These are phyloP conservation scores for Nelumbo lutea DNA, from an alignment of 164 flowering plant species.

Conservation along the genomic window DNA sequence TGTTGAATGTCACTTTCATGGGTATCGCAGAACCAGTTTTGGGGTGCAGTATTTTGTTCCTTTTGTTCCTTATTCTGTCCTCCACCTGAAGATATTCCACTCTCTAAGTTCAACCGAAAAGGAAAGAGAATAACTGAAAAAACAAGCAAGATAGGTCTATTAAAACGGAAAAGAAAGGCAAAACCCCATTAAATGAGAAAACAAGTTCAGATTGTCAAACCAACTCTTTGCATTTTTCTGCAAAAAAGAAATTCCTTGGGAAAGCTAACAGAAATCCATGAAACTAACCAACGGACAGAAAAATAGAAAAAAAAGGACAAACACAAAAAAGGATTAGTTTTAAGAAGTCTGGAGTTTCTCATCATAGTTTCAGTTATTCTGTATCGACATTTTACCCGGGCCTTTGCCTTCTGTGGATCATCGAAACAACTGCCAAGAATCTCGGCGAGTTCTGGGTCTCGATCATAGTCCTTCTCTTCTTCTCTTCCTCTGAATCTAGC, in stretches of 20 bases:
- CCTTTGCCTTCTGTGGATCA: conserved; percentile 63
- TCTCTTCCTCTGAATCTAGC: conserved; percentile 30
- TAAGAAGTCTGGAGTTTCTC: background rate
- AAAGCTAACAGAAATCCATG: background rate
- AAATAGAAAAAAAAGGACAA: background rate
- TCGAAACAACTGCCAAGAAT: conserved; percentile 64
- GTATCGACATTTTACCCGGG: conserved; percentile 31
- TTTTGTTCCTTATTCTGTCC: conserved; percentile 76
- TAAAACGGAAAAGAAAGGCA: background rate
- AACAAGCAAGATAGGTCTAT: background rate
- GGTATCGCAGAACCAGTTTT: conserved; percentile 79
- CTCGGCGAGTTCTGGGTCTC: conserved; percentile 83
- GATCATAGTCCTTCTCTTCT: conserved; percentile 59
- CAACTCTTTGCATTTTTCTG: background rate
- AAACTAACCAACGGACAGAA: background rate
- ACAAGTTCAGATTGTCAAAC: no score
- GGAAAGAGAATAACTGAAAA: background rate
- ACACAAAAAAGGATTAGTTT: background rate
- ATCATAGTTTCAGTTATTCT: no score
- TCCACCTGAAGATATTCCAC: conserved; percentile 52
- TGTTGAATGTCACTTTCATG: conserved; percentile 69
- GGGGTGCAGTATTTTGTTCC: conserved; percentile 70
- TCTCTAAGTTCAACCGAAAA: background rate
- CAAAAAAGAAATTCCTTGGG: background rate
- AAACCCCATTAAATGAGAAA: background rate